A percentile compares a stretch with the other conserved stretches of the same genome.
Evolutionary conservation across 345 rosid species (phyloP).

Genomic region (Syzygium oleosum): DNA sequence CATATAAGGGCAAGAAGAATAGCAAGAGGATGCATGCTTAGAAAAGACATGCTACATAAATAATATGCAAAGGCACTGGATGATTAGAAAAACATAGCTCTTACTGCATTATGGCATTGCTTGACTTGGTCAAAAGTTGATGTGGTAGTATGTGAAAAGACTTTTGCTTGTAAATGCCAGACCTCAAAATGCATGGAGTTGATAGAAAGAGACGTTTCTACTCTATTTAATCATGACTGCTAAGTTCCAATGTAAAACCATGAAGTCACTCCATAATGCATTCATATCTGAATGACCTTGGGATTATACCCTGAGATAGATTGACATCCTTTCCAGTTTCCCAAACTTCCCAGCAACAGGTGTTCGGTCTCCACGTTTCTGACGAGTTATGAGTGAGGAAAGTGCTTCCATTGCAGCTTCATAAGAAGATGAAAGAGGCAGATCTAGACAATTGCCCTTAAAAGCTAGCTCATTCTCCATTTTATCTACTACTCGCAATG

Average conservation of each 20-base stretch:
- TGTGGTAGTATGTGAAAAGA: background rate
- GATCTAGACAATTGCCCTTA: constrained; percentile 23
- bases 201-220: background rate
- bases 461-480: constrained; percentile 11
- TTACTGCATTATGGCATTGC: background rate
- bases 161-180: background rate
- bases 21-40: background rate
- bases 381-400: constrained; percentile 66
- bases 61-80: background rate
- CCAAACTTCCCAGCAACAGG: constrained; percentile 28
- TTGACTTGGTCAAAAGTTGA: background rate
- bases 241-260: background rate
- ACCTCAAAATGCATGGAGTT: background rate
- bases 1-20: background rate
- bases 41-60: background rate
- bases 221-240: background rate
- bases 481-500: constrained; percentile 30
- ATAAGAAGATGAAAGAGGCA: constrained; percentile 40
- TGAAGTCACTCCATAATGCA: background rate
- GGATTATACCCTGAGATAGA: constrained; percentile 60
- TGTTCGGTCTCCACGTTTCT: constrained; percentile 46
- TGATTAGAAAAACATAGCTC: background rate
- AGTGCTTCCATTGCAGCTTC: constrained; percentile 84
- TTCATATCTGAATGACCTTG: background rate
- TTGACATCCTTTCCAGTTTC: constrained; percentile 58